A percentile compares a stretch with the other conserved stretches of the same genome.
Conservation (phyloP, 1,284 basidiomycete genomes). For the Sanghuangporus weigelae region DNA sequence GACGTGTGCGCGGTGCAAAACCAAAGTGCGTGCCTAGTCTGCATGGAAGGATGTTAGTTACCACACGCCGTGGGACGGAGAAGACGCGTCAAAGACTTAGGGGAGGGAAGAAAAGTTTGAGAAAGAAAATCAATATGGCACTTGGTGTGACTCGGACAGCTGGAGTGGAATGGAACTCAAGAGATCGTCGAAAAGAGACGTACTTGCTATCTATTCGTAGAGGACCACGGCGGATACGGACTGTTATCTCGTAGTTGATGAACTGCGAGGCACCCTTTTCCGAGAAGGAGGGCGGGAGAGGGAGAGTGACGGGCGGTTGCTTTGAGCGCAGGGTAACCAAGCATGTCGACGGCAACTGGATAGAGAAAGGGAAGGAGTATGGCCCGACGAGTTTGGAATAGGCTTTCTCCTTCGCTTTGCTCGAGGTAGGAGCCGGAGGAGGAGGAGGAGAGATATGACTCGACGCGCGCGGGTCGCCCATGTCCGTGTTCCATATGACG, state of each 20-base stretch:
- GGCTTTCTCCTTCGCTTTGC: constrained; percentile 12
- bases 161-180: neutral
- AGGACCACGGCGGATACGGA: constrained; percentile 16
- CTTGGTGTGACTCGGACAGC: neutral
- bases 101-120: constrained; percentile 1
- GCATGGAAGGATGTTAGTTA: neutral
- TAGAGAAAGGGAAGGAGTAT: constrained; percentile 20
- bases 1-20: constrained; percentile 41
- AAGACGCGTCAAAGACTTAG: neutral
- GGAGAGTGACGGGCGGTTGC: constrained; percentile 12
- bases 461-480: constrained; percentile 15
- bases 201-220: constrained; percentile 19
- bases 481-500: constrained; percentile 11
- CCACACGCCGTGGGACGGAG: neutral
- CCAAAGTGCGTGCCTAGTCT: constrained; percentile 46
- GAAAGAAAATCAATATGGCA: neutral
- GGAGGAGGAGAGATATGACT: neutral
- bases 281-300: constrained; percentile 18
- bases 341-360: constrained; percentile 14
- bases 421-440: neutral
- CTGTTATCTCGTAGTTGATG: constrained; percentile 19
- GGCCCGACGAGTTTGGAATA: constrained; percentile 20
- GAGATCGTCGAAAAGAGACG: neutral
- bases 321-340: constrained; percentile 9
- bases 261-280: constrained; percentile 18